phyloP scores from a whole-genome alignment of 768 basidiomycete genomes.

The Lactifluus hygrophoroides region DNA sequence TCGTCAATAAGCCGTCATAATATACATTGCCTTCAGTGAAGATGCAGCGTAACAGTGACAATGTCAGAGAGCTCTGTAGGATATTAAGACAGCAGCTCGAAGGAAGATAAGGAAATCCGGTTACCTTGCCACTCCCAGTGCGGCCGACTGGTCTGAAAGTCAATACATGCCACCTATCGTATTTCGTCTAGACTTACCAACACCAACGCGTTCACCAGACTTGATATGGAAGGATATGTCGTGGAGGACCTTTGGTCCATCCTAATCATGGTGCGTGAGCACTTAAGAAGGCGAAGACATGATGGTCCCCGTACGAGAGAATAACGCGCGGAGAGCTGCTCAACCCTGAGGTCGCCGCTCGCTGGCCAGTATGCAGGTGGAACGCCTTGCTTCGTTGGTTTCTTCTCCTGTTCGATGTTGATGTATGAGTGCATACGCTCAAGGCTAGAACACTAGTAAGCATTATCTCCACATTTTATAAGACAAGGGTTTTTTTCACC shows the following conservation, averaged over 20 bases:
- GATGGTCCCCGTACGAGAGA: constrained; percentile 28
- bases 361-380: constrained; percentile 62
- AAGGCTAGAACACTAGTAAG: constrained; percentile 25
- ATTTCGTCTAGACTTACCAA: constrained; percentile 30
- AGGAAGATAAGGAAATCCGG: constrained; percentile 4
- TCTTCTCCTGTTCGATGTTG: constrained; percentile 47
- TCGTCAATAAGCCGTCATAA: constrained; percentile 42
- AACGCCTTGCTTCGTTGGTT: constrained; percentile 31
- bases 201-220: constrained; percentile 50
- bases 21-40: constrained; percentile 42
- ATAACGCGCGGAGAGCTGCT: constrained; percentile 45
- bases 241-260: constrained; percentile 50
- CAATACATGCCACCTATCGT: not conserved
- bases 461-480: not conserved
- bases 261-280: constrained; percentile 21
- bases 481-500: constrained; percentile 15
- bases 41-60: constrained; percentile 48
- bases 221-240: constrained; percentile 42
- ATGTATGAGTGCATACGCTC: constrained; percentile 49
- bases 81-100: not conserved
- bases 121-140: constrained; percentile 48
- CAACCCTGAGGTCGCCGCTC: constrained; percentile 43
- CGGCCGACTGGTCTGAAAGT: constrained; percentile 37
- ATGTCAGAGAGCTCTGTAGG: constrained; percentile 38
- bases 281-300: constrained; percentile 35